Base-by-base conservation (phyloP, 176 grass and related monocot genomes). In the Avena sativa region DNA sequence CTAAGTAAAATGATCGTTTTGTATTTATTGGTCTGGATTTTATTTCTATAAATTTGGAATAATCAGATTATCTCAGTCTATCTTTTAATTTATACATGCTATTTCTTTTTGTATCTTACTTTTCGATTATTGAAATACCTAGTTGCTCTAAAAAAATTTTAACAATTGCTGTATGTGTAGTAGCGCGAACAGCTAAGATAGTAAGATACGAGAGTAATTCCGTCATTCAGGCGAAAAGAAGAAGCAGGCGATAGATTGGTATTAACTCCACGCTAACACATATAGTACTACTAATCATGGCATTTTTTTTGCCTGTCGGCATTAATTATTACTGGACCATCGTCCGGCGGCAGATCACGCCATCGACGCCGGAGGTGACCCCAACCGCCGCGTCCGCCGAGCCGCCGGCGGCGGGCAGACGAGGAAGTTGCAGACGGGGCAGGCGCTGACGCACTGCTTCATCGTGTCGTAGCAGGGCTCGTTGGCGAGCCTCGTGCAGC, bases 391-490 rank as follows among this genome's bases (percentile, higher is more conserved):
- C 74, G 49, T 16, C 8, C 49, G 49, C 25, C 5, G 8, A n/a
- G 13, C 49, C 25, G 16, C 5, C 25, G 48, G 25, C 48, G 74
- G 74, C 74, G 50, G 50, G 50, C 74, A 55, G 50, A 55, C 15
- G 74, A 30, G 48, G 9, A 76, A 76, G 74, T 76, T 76, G 50
- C 74, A 76, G 49, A 34, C 51, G 74, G 74, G 74, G 74, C 74
- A 76, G 9, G 15, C 49, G 26, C 15, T 55, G 26, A 19, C 0
- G 26, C 74, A 76, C 49, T 76, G 26, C 25, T 26, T 55, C 49
- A 55, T 26, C 25, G 74, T 76, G 74, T 76, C 74, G 74, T 55
- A 76, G 50, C 74, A 76, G 26, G 74, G 74, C 74, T 76, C 74
- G 50, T 55, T 76, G 26, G 48, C 74, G 26, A 76, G 74, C 74